A percentile compares a stretch with the other conserved stretches of the same genome.
phyloP scores from a whole-genome alignment of 1,284 basidiomycete genomes.

The Cutaneotrichosporon spelunceum region DNA sequence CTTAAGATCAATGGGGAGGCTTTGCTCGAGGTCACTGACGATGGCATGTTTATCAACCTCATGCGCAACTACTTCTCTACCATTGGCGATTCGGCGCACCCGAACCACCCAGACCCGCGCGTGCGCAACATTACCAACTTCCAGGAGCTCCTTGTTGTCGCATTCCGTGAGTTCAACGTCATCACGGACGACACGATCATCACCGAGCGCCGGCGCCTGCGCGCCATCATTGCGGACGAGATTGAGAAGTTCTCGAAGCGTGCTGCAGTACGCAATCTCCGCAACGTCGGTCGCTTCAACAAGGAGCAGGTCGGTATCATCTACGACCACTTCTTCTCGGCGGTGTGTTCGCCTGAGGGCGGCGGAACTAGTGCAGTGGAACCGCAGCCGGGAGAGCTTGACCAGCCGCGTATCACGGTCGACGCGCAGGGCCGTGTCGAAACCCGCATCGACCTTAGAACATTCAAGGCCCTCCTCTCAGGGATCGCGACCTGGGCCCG shows the following conservation, averaged over 20 bases:
- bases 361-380: conserved; percentile 15
- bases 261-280: conserved; percentile 86
- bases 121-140: conserved; percentile 94
- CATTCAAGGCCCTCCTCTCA: conserved; percentile 84
- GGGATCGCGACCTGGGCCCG: conserved; percentile 95
- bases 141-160: conserved; percentile 92
- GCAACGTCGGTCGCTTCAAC: conserved; percentile 72
- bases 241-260: conserved; percentile 96
- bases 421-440: conserved; percentile 68
- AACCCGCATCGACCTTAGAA: conserved; percentile 79
- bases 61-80: conserved; percentile 94
- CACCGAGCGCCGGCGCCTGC: conserved; percentile 78
- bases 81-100: conserved; percentile 92
- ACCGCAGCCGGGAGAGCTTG: conserved; percentile 34
- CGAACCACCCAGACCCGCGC: conserved; percentile 79
- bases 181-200: conserved; percentile 95
- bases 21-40: conserved; percentile 91
- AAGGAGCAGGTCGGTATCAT: conserved; percentile 87
- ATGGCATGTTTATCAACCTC: conserved; percentile 91
- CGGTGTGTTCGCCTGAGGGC: conserved; percentile 62
- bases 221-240: conserved; percentile 85
- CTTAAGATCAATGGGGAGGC: conserved; percentile 97
- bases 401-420: conserved; percentile 46
- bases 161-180: conserved; percentile 94
- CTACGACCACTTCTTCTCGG: conserved; percentile 86